These are phyloP conservation scores for Byssothecium circinans DNA, from an alignment of 2,329 filamentous ascomycete species.

Conservation along the genomic window DNA sequence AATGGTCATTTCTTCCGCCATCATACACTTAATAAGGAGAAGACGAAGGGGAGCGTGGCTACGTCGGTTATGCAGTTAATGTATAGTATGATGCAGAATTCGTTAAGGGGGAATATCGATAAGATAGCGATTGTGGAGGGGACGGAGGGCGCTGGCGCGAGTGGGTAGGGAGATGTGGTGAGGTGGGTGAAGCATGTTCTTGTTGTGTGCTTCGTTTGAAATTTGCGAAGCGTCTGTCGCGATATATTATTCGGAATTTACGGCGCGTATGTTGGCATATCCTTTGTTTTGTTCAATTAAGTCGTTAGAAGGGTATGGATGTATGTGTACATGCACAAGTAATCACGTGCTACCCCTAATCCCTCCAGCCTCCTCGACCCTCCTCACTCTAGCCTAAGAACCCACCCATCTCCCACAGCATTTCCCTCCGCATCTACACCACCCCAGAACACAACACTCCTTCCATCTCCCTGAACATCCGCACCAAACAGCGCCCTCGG, in stretches of 20 bases:
- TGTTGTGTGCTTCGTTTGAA: too few relatives aligned
- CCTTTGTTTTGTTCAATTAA: too few relatives aligned
- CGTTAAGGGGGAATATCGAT: conserved; percentile 3
- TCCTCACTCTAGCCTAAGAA: conserved; percentile 41
- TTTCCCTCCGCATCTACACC: conserved; percentile 48
- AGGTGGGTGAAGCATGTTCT: not conserved
- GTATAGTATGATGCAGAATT: conserved; percentile 12
- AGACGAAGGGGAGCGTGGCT: conserved; percentile 9
- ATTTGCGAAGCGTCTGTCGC: too few relatives aligned
- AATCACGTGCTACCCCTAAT: not conserved
- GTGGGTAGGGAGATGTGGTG: not conserved
- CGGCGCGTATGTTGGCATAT: too few relatives aligned
- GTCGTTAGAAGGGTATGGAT: too few relatives aligned
- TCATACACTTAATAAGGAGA: conserved; percentile 25
- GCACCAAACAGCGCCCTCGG: conserved; percentile 47
- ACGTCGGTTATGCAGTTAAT: conserved; percentile 16
- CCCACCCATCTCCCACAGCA: conserved; percentile 49
- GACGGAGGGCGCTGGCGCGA: not conserved
- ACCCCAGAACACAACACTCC: conserved; percentile 46
- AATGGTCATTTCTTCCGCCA: conserved; percentile 34
- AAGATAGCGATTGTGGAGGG: conserved; percentile 2
- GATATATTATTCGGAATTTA: too few relatives aligned
- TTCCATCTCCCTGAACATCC: conserved; percentile 42
- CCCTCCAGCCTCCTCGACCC: not conserved
- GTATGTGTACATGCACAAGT: not conserved